Evolutionary conservation across 495 filamentous ascomycete genomes (phyloP), one percentile per base, ranked within the genome.

Genomic region (Aspergillus hancockii): DNA sequence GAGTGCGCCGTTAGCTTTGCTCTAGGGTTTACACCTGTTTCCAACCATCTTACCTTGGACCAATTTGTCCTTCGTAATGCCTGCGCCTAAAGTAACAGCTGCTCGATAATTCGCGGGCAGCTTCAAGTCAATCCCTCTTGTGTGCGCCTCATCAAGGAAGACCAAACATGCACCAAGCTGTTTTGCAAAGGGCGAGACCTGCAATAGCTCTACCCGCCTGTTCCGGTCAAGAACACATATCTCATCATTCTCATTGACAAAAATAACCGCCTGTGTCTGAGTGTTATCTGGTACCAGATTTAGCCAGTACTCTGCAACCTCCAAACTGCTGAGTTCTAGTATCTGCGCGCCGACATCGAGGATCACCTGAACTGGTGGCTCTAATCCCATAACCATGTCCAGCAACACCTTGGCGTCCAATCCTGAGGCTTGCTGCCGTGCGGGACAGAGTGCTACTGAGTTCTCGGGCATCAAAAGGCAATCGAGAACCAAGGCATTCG

Each of bases 291-390:
- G 45, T 12, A 54, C 8, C 22, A 55, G 34, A 43, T 52, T 13
- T 0, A 88, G 64, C 83, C 82, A 86, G 10, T 59, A 53, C 41
- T 66, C 28, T 1, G 83, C 83, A 6, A 91, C 75, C 18, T 82
- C 69, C 0, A 61, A 3, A 55, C 91, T 92, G 49, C 71, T 76
- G 1, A 85, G 69, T 50, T 90, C 87, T 3, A 92, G 65, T 10
- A 92, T 84, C 63, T 90, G 88, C 0, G 89, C 90, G 0, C 89
- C 89, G 0, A 89, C 87, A 63, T 93, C 88, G 0, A 92, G 75
- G 13, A 93, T 82, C 0, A 93, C 87, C 9, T 74, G 77, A 7
- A 78, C 70, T 0, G 74, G 75, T n/a, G 0, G 71, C 0, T 71
- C 31, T 40, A 82, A 67, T 1, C 23, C 49, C 1, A 63, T 67